Base-by-base conservation (phyloP, 129 eudicot genomes). In the Calendula officinalis region DNA sequence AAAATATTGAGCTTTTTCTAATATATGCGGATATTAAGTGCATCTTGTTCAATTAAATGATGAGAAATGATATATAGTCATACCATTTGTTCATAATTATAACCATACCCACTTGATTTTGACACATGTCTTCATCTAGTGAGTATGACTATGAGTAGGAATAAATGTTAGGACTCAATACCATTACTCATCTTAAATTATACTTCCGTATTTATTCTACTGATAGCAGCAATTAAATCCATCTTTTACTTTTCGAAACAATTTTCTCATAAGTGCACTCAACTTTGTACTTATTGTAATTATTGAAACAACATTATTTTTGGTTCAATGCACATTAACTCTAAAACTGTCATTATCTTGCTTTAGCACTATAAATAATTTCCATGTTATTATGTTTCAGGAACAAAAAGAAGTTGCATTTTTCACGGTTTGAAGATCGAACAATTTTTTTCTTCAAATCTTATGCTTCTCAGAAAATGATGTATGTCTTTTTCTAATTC, bases 381-480 rank as follows among this genome's bases (percentile, higher is more conserved):
- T 36, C 17, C 60, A 5, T 59, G 12, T 37, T 52, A 12, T 7
- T 22, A 35, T 46, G 34, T 64, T 48, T 45, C 78, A 80, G 86
- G 64, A 9, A 37, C 32, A 16, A 45, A 54, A 13, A 17, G 43
- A 10, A n/a, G n/a, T 16, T 13, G 62, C 38, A 38, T 40, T 51
- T 6, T 15, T 69, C 54, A 45, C 12, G 27, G 13, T 36, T 62
- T 62, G 56, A 56, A 70, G 72, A 36, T 38, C 56, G 58, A 35
- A 42, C 48, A 37, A 46, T 13, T 17, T 34, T 38, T 32, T 59
- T 34, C 43, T 32, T 83, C 75, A 45, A 76, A 22, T 22, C 30
- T 22, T 22, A 74, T 80, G 87, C 80, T 38, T 38, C 72, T 61
- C 71, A 68, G 55, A 78, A 77, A 66, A 88, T 88, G 96, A 88